Base-by-base conservation (phyloP, 1,139 yeast species). In the Debaryomyces udenii region DNA sequence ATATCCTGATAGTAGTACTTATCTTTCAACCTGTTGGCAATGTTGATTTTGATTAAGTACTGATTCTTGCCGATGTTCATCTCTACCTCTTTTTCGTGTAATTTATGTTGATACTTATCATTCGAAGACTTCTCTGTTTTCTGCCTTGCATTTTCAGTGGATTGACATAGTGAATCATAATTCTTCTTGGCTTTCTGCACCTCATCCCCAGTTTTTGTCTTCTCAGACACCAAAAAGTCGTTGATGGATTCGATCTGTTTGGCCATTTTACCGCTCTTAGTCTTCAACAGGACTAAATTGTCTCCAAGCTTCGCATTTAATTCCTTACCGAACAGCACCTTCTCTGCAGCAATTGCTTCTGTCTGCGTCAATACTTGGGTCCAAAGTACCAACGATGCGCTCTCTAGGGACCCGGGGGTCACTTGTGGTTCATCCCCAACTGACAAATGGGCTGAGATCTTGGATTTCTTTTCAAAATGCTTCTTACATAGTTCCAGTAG, bases 331-430 rank as follows among this genome's bases (percentile, higher is more conserved):
- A 91, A 73, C 36, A 74, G 64, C 27, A 64, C 60, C 52, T 81
- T 82, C 55, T 88, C 96, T 40, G 76, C 79, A 22, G 96, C 86
- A 35, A 88, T 78, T 22, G 76, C 71, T 59, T 91, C 97, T 0
- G 97, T 88, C 57, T 89, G 95, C 4, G 88, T 78, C 46, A 93
- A 72, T 10, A 93, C 80, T 50, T 89, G 96, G 36, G 82, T 87
- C 99, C 99, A 93, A 3, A 96, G 80, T n/a, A 89, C 96, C 49
- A 91, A 66, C n/a, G 89, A 77, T 0, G 97, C 96, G 49, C 88
- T 79, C 57, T 94, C 99, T 39, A 93, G 69, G 0, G 97, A 90
- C 0, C 99, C 99, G 0, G 99, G 98, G 0, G 99, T 93, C 41
- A 88, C 78, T 35, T 82, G 79, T 0, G 99, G 99, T 20, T 80